Percentiles rank a stretch among this genome's conserved stretches.
These are phyloP conservation scores for Chrysoporthe deuterocubensis DNA, from an alignment of 2,329 filamentous ascomycete species.

Conservation along the genomic window DNA sequence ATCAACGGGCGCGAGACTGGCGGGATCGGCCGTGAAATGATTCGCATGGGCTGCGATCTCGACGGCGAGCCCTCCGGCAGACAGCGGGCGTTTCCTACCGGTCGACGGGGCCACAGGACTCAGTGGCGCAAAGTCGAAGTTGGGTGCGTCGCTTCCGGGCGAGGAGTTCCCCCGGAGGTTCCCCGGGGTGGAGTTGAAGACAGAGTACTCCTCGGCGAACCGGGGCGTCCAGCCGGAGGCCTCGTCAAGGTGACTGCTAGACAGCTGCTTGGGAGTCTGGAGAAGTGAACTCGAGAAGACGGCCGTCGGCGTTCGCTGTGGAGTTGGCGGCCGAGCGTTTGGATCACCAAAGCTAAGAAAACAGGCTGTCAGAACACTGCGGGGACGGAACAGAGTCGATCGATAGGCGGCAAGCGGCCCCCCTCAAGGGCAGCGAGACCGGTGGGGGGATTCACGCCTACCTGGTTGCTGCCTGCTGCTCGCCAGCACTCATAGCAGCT, in stretches of 20 bases:
- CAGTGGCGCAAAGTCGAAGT: constrained; percentile 45
- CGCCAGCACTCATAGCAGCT: constrained; percentile 65
- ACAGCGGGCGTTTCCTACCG: constrained; percentile 55
- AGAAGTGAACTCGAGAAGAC: constrained; percentile 59
- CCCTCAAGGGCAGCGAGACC: constrained; percentile 17
- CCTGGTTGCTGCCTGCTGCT: constrained; percentile 58
- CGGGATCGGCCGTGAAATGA: constrained; percentile 59
- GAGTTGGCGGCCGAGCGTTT: constrained; percentile 64
- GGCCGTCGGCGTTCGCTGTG: constrained; percentile 60
- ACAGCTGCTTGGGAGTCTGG: constrained; percentile 58
- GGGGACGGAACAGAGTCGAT: constrained; percentile 28
- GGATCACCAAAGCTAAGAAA: constrained; percentile 63
- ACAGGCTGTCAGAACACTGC: constrained; percentile 41
- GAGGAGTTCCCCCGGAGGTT: constrained; percentile 52
- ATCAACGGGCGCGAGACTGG: constrained; percentile 62
- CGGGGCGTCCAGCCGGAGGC: constrained; percentile 61
- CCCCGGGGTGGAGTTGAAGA: constrained; percentile 67
- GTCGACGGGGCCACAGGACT: constrained; percentile 42
- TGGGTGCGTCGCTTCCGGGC: constrained; percentile 44
- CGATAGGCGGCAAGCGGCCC: constrained; percentile 12
- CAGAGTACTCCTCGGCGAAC: constrained; percentile 68
- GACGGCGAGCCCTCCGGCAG: constrained; percentile 51
- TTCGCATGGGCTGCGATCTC: constrained; percentile 66
- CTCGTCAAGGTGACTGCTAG: constrained; percentile 48
- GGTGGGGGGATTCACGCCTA: constrained; percentile 21